Evolutionary conservation across 352 stramenopile species (phyloP), one percentile per base, ranked within the genome.

Genomic region (Blastocystis sp.): DNA sequence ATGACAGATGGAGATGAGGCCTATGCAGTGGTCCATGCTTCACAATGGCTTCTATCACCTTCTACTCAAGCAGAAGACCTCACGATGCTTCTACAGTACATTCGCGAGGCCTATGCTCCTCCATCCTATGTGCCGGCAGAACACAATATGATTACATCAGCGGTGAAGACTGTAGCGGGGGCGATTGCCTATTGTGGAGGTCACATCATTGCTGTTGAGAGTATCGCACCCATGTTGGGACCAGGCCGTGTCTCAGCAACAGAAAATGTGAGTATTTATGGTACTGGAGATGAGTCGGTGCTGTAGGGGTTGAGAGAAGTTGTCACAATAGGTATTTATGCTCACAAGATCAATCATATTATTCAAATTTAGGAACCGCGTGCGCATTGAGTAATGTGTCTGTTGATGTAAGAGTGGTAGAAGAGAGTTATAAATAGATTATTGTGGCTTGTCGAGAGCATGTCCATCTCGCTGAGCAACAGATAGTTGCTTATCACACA

Each of bases 1-100:
- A 89, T 89, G 78, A 51, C 17, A 37, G 78, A 89, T 17, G 7
- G n/a, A 24, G 78, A 89, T 40, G 78, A 89, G 19, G 60, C 78
- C 2, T 89, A 64, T 48, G 78, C 78, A 3, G 73, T 64, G 5
- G 42, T 57, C 11, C 13, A 22, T 40, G n/a, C 37, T 9, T 13
- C 40, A 0, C 3, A 62, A 0, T 79, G 78, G 60, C 56, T 89
- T 1, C 30, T 79, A 9, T 13, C 78, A 22, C 66, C 78, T 1
- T n/a, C 78, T n/a, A 27, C 56, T 13, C 17, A 77, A 40, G 24
- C 40, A 53, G 42, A 79, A 6, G 19, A n/a, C 1, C 15, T 89
- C 6, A 22, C 22, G 15, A 15, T 17, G 22, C 9, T 89, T 7
- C 15, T 79, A 7, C n/a, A 77, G n/a, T 79, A 64, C 9, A 9